A percentile compares a stretch with the other conserved stretches of the same genome.
These are phyloP conservation scores for Beauveria brongniartii DNA, from an alignment of 2,329 filamentous ascomycete genomes.

Conservation along the genomic window DNA sequence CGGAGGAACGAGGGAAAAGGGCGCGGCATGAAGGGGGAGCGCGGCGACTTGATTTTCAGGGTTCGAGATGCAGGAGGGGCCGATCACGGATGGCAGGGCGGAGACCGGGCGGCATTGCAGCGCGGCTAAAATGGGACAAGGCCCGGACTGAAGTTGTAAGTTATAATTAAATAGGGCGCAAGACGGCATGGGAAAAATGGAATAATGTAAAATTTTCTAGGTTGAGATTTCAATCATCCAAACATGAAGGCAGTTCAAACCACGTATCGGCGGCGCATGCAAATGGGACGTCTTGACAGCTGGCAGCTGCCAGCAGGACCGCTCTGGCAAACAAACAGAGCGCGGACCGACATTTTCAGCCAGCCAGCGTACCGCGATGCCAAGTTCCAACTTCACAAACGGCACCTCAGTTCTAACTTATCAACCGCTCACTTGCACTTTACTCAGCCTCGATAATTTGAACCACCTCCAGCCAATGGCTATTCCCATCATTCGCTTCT, in stretches of 20 bases:
- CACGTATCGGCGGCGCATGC: not conserved
- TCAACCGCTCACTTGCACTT: too few relatives aligned
- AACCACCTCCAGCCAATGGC: too few relatives aligned
- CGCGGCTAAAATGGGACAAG: not conserved
- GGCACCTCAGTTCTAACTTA: too few relatives aligned
- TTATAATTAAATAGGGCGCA: too few relatives aligned
- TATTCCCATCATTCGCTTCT: not conserved
- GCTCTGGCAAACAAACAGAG: not conserved
- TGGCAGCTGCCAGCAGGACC: not conserved
- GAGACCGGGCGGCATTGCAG: not conserved
- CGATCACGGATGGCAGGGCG: constrained; percentile 4
- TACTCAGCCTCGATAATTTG: too few relatives aligned
- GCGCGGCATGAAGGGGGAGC: not conserved
- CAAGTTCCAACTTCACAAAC: not conserved
- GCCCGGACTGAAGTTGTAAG: not conserved
- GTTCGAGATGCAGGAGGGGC: not conserved
- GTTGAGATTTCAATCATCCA: too few relatives aligned
- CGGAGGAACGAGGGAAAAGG: not conserved
- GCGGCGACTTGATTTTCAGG: not conserved
- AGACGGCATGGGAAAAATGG: not conserved
- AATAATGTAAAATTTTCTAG: too few relatives aligned
- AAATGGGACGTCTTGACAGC: not conserved
- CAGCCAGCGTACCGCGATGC: not conserved
- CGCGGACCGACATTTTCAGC: not conserved
- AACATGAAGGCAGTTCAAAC: not conserved